Evolutionary conservation across 768 basidiomycete genomes (phyloP).

Genomic region (Crepidotus variabilis): DNA sequence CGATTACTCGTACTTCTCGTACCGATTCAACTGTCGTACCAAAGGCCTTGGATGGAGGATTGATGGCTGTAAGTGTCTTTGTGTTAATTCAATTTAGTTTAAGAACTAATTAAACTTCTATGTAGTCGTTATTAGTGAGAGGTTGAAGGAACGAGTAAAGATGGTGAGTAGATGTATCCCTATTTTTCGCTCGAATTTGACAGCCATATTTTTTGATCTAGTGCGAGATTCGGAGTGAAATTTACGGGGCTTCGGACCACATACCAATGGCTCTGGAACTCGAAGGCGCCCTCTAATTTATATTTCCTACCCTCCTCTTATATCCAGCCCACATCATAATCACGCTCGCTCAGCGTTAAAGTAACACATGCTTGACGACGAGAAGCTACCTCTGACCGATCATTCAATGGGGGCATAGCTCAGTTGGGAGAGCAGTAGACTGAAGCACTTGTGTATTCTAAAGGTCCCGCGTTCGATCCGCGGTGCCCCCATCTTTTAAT

Average conservation of each 20-base stretch:
- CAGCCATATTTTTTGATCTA: conserved; percentile 11
- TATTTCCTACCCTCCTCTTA: neutral
- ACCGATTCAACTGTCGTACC: conserved; percentile 72
- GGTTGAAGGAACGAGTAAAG: conserved; percentile 59
- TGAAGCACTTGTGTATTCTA: conserved; percentile 50
- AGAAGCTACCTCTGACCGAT: neutral
- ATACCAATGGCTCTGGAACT: conserved; percentile 80
- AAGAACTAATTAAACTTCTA: neutral
- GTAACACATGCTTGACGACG: neutral
- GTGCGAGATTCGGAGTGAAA: conserved; percentile 84
- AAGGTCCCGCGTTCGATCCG: conserved; percentile 75
- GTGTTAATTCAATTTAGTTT: neutral
- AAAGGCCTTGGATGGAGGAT: conserved; percentile 88
- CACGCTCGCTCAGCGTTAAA: neutral
- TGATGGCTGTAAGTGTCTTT: conserved; percentile 64
- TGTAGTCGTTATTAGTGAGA: conserved; percentile 73
- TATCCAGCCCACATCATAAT: neutral
- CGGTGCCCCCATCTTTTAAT: conserved; percentile 53
- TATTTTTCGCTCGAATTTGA: neutral
- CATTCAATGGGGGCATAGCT: conserved; percentile 50
- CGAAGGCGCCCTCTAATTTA: conserved; percentile 34
- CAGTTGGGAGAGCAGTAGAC: conserved; percentile 74
- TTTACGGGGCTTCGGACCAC: conserved; percentile 87
- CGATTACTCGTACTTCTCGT: conserved; percentile 86
- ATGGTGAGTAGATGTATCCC: conserved; percentile 30